Evolutionary conservation across 148 eudicot genomes (phyloP), one percentile per base, ranked within the genome.

Genomic region (Camellia sinensis): DNA sequence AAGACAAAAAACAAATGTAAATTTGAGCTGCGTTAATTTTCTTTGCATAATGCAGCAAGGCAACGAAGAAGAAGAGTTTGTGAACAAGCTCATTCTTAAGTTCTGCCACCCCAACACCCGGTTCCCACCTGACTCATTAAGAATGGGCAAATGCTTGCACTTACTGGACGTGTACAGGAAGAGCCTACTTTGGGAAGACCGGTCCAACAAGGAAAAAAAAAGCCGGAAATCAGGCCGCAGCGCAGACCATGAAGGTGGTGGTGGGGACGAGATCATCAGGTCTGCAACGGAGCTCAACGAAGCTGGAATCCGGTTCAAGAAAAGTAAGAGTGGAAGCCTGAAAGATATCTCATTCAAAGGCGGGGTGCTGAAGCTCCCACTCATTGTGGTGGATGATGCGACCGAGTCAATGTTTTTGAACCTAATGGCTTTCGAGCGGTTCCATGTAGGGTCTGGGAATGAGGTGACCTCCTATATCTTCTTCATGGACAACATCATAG

Each of bases 401-500:
- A 80, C 85, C 3, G 88, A 88, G 48, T 73, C 90, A 0, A 52
- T 79, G 67, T 88, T 81, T 69, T 56, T 88, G 40, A 88, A 88
- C 81, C 83, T 85, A 8, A 81, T 88, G 9, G 88, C 85, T 0
- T 88, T 79, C 45, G 90, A 88, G 62, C 63, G 88, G 29, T 80
- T 64, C 70, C 90, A 88, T 37, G 88, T 82, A 2, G 88, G 85
- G 13, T 81, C 77, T 12, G 87, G 87, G 18, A 79, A 88, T 45
- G 87, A 81, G 45, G 79, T 88, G 18, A 88, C 88, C 9, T 81
- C 86, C 2, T 88, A 79, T 52, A 46, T 88, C 54, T 85, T 76
- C 41, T 83, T 88, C 62, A 88, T 88, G 88, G 88, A 85, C 78
- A 81, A 73, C 74, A 83, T 88, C 21, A 83, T 88, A 17, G 83